phyloP scores from a whole-genome alignment of 2,329 filamentous ascomycete species.

The Colletotrichum salicis region DNA sequence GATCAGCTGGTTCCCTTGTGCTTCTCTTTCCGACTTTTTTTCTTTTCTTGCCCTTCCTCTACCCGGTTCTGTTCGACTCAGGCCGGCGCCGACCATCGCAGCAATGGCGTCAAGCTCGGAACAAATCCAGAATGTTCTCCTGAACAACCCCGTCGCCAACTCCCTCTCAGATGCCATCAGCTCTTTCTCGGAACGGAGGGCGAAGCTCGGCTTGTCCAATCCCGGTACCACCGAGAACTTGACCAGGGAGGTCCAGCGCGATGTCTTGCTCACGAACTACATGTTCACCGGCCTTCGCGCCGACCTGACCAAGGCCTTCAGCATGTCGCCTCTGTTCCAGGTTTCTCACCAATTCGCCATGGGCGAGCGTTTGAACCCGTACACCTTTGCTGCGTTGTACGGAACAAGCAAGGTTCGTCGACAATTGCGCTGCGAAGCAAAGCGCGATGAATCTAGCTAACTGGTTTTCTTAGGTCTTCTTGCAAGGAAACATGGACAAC shows the following conservation, averaged over 20 bases:
- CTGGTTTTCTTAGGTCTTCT: constrained; percentile 76
- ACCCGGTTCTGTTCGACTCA: constrained; percentile 42
- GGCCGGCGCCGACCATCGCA: constrained; percentile 42
- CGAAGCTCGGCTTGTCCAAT: constrained; percentile 87
- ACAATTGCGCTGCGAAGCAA: not conserved
- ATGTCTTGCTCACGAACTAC: constrained; percentile 95
- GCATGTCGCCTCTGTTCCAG: constrained; percentile 93
- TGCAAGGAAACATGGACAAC: constrained; percentile 95
- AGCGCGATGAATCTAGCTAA: constrained; percentile 19
- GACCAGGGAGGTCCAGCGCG: constrained; percentile 91
- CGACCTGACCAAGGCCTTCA: constrained; percentile 96
- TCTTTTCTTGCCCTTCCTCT: constrained; percentile 37
- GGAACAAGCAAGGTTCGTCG: constrained; percentile 86
- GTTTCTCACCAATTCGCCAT: constrained; percentile 97
- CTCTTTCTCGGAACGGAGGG: constrained; percentile 86
- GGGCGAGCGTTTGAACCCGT: constrained; percentile 92
- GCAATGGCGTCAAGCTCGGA: constrained; percentile 61
- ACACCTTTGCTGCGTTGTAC: constrained; percentile 93
- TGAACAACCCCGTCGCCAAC: constrained; percentile 77
- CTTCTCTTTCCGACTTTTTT: constrained; percentile 37
- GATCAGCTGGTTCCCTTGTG: constrained; percentile 23
- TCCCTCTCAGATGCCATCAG: constrained; percentile 81
- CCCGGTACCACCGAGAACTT: constrained; percentile 92
- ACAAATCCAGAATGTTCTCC: constrained; percentile 69
- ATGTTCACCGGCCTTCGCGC: constrained; percentile 97